A percentile compares a stretch with the other conserved stretches of the same genome.
Conservation (phyloP, 2,329 filamentous ascomycete genomes). For the Chrysosporium keratinophilum region DNA sequence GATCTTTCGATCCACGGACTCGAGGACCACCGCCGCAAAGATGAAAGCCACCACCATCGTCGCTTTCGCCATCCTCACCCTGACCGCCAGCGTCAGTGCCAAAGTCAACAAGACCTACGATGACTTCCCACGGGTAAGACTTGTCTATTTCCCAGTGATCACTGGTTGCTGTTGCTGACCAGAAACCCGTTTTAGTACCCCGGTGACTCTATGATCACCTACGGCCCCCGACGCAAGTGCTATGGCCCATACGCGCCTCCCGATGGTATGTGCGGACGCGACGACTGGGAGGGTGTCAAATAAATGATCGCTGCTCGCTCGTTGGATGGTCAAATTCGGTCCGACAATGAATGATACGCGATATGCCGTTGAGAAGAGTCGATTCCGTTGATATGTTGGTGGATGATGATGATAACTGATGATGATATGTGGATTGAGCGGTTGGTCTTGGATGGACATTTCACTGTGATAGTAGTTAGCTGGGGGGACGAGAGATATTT, state of each 20-base stretch:
- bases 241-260: neutral
- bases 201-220: conserved; percentile 1
- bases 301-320: neutral
- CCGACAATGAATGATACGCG: too few species aligned
- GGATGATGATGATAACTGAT: too few species aligned
- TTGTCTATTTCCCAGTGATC: too few species aligned
- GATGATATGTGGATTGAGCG: too few species aligned
- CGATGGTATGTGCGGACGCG: neutral
- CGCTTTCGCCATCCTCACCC: neutral
- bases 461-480: too few species aligned
- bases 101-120: neutral
- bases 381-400: too few species aligned
- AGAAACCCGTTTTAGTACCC: neutral
- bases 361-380: too few species aligned
- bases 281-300: neutral
- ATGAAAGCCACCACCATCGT: conserved; percentile 3
- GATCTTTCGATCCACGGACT: neutral
- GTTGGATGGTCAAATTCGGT: neutral
- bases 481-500: too few species aligned
- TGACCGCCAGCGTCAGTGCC: conserved; percentile 1
- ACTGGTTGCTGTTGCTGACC: neutral
- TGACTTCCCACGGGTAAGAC: neutral
- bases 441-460: too few species aligned
- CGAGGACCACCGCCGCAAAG: neutral
- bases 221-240: neutral